Evolutionary conservation across 2,329 filamentous ascomycete species (phyloP).

Genomic region (Periconia digitata): DNA sequence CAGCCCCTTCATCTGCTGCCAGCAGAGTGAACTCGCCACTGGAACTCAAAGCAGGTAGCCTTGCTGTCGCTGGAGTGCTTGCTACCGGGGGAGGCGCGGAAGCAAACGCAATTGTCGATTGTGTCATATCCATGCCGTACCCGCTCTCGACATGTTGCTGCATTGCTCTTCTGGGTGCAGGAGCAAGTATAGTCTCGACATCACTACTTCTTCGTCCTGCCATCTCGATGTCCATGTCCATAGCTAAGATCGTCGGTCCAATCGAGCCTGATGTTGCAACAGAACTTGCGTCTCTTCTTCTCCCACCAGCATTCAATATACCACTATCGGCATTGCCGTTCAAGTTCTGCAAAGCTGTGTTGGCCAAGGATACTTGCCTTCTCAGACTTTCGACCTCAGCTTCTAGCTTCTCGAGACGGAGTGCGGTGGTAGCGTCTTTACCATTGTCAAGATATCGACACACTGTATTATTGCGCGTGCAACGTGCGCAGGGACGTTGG

Average conservation of each 20-base stretch:
- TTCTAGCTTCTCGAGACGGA: conserved; percentile 32
- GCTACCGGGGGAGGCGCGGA: neutral
- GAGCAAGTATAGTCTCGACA: neutral
- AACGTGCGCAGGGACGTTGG: conserved; percentile 32
- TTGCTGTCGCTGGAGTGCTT: neutral
- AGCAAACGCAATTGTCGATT: neutral
- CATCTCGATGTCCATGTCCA: neutral
- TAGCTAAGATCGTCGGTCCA: neutral
- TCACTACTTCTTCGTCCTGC: neutral
- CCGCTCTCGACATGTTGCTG: neutral
- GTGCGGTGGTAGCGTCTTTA: conserved; percentile 21
- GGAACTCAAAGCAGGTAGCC: neutral
- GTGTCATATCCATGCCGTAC: neutral
- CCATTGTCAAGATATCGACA: conserved; percentile 31
- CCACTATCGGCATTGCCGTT: no score
- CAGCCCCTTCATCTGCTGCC: neutral
- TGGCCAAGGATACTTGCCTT: neutral
- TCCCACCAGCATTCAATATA: neutral
- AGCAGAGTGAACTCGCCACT: neutral
- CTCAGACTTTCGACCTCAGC: conserved; percentile 9
- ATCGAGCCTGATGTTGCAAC: no score
- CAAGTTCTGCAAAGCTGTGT: no score
- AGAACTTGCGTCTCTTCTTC: neutral
- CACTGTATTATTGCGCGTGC: conserved; percentile 21
- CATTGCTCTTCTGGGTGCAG: neutral